Conservation (phyloP, 257 asterid genomes). For the Fraxinus pennsylvanica region DNA sequence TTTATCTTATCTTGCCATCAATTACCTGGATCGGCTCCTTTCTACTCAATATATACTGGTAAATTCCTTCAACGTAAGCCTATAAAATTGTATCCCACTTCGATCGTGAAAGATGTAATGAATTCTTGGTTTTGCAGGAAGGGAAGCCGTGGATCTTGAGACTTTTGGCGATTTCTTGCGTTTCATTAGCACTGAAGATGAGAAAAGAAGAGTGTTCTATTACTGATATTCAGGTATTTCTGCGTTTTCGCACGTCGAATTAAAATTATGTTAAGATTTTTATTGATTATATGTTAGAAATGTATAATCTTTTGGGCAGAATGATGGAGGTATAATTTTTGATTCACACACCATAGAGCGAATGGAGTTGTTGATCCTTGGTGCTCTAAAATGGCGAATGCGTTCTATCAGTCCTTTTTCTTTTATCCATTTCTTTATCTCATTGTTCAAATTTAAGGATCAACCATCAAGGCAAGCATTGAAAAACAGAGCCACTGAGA, state of each 20-base stretch:
- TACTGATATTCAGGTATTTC: constrained; percentile 48
- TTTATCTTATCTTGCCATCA: constrained; percentile 54
- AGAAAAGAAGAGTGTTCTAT: constrained; percentile 44
- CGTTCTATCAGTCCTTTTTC: constrained; percentile 65
- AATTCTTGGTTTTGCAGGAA: constrained; percentile 36
- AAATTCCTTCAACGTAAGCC: not conserved
- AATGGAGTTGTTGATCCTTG: constrained; percentile 70
- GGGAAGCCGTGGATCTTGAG: constrained; percentile 64
- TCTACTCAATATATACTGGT: constrained; percentile 49
- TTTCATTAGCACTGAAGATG: constrained; percentile 73
- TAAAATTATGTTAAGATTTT: not conserved
- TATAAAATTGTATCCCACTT: not conserved
- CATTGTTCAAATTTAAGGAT: constrained; percentile 41
- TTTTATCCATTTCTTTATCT: constrained; percentile 50
- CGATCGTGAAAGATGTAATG: not conserved
- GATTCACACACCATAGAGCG: constrained; percentile 42
- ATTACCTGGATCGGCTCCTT: constrained; percentile 71
- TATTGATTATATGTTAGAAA: not conserved
- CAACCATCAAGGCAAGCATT: constrained; percentile 41
- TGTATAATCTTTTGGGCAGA: constrained; percentile 19
- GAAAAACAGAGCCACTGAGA: constrained; percentile 51
- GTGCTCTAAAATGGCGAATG: constrained; percentile 76
- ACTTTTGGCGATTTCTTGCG: constrained; percentile 60
- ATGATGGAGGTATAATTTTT: constrained; percentile 39
- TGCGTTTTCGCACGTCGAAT: not conserved